Evolutionary conservation across 352 stramenopile species (phyloP).

Genomic region (Bremia lactucae): DNA sequence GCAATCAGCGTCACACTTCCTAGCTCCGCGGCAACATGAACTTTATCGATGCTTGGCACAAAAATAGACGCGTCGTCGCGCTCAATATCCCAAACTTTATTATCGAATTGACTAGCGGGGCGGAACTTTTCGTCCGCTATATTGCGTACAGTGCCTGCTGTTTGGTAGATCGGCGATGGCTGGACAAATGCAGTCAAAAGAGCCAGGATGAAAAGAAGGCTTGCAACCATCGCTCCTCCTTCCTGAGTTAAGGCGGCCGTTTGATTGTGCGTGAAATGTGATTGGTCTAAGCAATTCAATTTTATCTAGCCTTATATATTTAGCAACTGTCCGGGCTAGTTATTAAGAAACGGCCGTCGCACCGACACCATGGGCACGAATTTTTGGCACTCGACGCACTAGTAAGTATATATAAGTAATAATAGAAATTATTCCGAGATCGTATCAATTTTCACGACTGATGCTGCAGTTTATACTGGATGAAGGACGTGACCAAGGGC

Average conservation of each 20-base stretch:
- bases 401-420: slow-evolving; percentile 33
- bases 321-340: no score
- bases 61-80: slow-evolving; percentile 10
- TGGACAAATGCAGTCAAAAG: slow-evolving; percentile 5
- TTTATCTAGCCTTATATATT: no score
- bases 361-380: slow-evolving; percentile 75
- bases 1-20: slow-evolving; percentile 22
- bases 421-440: background rate
- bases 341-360: no score
- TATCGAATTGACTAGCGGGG: slow-evolving; percentile 8
- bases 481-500: slow-evolving; percentile 72
- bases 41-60: background rate
- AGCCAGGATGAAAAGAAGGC: no score
- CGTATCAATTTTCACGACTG: background rate
- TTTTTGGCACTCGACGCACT: slow-evolving; percentile 88
- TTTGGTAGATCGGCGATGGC: slow-evolving; percentile 10
- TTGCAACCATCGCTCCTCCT: no score
- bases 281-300: no score
- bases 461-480: slow-evolving; percentile 67
- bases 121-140: slow-evolving; percentile 2
- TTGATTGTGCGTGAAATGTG: no score
- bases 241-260: no score
- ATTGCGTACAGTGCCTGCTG: slow-evolving; percentile 14
- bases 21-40: background rate
- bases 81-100: slow-evolving; percentile 15